These are phyloP conservation scores for Colletotrichum eleusines DNA, from an alignment of 2,329 filamentous ascomycete genomes.

Conservation along the genomic window DNA sequence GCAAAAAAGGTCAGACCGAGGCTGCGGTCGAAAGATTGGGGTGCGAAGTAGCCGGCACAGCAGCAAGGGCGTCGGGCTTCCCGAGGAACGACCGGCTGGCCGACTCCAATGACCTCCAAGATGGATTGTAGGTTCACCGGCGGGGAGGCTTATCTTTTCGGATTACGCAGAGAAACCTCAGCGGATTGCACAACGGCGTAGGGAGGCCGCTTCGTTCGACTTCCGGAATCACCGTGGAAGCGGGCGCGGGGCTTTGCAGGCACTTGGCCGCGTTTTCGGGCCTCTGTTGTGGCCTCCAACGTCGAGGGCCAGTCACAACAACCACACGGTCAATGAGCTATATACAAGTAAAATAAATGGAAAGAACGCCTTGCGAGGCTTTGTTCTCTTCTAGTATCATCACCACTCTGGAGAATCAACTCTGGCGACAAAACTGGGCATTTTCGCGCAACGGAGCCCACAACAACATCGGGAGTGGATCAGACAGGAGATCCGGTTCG, in stretches of 20 bases:
- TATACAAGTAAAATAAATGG: not conserved
- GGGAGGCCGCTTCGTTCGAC: not conserved
- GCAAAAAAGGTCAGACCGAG: not conserved
- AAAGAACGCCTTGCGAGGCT: conserved; percentile 37
- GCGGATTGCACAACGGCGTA: not conserved
- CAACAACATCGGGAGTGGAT: conserved; percentile 15
- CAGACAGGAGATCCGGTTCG: conserved; percentile 12
- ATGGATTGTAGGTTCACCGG: not conserved
- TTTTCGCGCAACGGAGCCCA: conserved; percentile 1
- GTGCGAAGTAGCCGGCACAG: conserved; percentile 4
- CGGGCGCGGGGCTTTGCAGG: conserved; percentile 34
- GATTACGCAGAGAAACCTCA: not conserved
- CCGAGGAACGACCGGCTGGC: not conserved
- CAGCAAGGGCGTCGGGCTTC: not conserved
- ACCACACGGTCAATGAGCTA: conserved; percentile 13
- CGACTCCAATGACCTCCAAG: not conserved
- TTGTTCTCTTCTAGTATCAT: conserved; percentile 16
- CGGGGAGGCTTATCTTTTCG: not conserved
- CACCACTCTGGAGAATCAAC: not conserved
- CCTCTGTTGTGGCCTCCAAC: conserved; percentile 31
- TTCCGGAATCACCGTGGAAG: conserved; percentile 24
- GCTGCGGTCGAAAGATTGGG: conserved; percentile 21
- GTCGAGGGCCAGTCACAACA: conserved; percentile 30
- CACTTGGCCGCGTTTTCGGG: conserved; percentile 40
- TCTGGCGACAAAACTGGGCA: not conserved